These are phyloP conservation scores for Fagus crenata DNA, from an alignment of 306 rosid genomes.

Conservation along the genomic window DNA sequence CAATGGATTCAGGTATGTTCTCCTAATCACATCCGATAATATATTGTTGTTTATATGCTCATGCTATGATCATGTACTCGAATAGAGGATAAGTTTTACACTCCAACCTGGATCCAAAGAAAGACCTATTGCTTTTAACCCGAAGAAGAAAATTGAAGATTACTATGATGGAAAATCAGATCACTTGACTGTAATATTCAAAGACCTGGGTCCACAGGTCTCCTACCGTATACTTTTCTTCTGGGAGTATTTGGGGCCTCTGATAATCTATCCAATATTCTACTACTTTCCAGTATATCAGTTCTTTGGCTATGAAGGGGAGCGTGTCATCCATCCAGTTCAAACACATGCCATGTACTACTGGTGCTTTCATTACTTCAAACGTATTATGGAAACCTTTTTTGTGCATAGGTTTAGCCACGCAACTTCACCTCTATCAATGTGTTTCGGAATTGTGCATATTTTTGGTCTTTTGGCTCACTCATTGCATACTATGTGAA, in stretches of 20 bases:
- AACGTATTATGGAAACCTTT: conserved; percentile 90
- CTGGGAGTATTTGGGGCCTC: conserved; percentile 89
- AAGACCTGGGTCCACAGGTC: conserved; percentile 95
- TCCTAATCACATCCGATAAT: too few species aligned
- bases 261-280: conserved; percentile 85
- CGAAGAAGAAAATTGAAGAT: conserved; percentile 71
- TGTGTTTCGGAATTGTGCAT: conserved; percentile 92
- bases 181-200: conserved; percentile 62
- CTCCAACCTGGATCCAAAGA: conserved; percentile 78
- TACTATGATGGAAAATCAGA: conserved; percentile 60
- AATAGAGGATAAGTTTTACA: too few species aligned
- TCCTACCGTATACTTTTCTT: conserved; percentile 81
- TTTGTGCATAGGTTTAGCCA: conserved; percentile 96
- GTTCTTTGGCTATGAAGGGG: conserved; percentile 67
- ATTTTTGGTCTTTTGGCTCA: conserved; percentile 90
- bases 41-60: too few species aligned
- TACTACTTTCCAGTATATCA: conserved; percentile 77
- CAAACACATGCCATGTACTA: conserved; percentile 93
- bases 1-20: too few species aligned
- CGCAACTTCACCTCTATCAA: conserved; percentile 90
- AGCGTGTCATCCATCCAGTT: conserved; percentile 66
- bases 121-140: conserved; percentile 65
- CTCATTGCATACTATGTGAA: conserved; percentile 81
- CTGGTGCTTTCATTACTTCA: conserved; percentile 94
- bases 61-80: too few species aligned